Base-by-base conservation (phyloP, 805 yeast species). In the Candida insectorum region DNA sequence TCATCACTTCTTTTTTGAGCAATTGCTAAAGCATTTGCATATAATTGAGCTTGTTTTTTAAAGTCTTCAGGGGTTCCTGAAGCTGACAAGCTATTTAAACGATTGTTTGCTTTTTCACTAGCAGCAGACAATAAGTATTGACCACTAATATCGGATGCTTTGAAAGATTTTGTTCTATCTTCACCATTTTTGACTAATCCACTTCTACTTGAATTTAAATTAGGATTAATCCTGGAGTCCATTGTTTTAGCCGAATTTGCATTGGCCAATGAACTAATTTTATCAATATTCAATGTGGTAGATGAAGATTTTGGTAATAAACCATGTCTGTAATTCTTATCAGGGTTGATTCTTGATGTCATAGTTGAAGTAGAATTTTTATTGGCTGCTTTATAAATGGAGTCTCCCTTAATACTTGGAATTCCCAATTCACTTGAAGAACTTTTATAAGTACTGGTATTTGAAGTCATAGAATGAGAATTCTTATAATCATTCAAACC, bases 21-120 rank as follows among this genome's bases (percentile, higher is more conserved):
- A 41, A 84, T 62, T 19, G 80, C 79, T 34, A 82, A 70, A 2
- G 96, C 97, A 43, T 74, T 73, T 43, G 77, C 77, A 62, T 86
- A 86, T 52, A 65, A 71, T 28, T 73, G 77, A 12, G 75, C 75
- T 56, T 54, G 71, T 45, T 47, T 66, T 56, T 44, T 65, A 55
- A 53, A 69, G 45, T 52, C 62, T 26, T 40, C 47, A 5, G 60
- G 58, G 4, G 50, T 37, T n/a, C 49, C 42, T 24, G 21, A 23
- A n/a, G 50, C 41, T 29, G 49, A 51, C 34, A 66, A 40, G 2
- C 62, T 43, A 31, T 56, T 45, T 41, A 67, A 52, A 28, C 70
- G 53, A 31, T 60, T 62, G 39, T 64, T 52, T 8, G 84, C 82
- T 30, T 58, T 62, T 20, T 59, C 51, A 27, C 60, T 63, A 34